Evolutionary conservation across 1,284 basidiomycete genomes (phyloP).

Genomic region (Ustilago sp.): DNA sequence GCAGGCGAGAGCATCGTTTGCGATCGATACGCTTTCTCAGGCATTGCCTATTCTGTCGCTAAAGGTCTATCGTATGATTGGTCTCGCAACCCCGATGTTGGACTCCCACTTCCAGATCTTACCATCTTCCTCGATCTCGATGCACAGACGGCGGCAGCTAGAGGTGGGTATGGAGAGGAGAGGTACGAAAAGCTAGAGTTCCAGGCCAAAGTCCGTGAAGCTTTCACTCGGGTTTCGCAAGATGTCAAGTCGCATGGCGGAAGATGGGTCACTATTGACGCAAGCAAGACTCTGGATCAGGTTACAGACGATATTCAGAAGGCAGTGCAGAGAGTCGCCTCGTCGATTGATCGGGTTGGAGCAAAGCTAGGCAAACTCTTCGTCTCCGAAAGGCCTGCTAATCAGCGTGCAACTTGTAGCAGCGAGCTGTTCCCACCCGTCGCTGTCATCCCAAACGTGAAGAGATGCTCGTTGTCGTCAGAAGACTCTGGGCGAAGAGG

Average conservation of each 20-base stretch:
- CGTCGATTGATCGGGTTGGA: constrained; percentile 42
- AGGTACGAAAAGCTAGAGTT: constrained; percentile 72
- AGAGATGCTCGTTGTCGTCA: constrained; percentile 23
- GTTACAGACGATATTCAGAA: constrained; percentile 59
- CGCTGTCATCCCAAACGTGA: constrained; percentile 6
- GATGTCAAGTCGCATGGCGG: constrained; percentile 49
- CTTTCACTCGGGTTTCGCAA: constrained; percentile 56
- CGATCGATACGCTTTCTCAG: constrained; percentile 96
- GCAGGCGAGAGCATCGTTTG: constrained; percentile 83
- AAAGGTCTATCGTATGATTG: constrained; percentile 80
- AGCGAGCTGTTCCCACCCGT: constrained; percentile 31
- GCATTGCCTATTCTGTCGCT: constrained; percentile 90
- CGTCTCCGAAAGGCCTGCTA: constrained; percentile 27
- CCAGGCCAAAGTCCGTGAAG: constrained; percentile 66
- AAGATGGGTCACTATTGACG: constrained; percentile 60
- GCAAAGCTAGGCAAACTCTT: constrained; percentile 35
- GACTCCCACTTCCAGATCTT: constrained; percentile 88
- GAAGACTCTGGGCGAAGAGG: constrained; percentile 15
- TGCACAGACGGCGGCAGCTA: constrained; percentile 77
- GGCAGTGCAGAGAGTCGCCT: constrained; percentile 35
- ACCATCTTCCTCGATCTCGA: constrained; percentile 87
- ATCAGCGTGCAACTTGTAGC: constrained; percentile 25
- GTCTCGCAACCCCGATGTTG: constrained; percentile 86
- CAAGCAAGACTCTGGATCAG: constrained; percentile 56
- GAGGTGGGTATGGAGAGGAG: constrained; percentile 92